phyloP scores from a whole-genome alignment of 345 rosid species.

The Linum trigynum region DNA sequence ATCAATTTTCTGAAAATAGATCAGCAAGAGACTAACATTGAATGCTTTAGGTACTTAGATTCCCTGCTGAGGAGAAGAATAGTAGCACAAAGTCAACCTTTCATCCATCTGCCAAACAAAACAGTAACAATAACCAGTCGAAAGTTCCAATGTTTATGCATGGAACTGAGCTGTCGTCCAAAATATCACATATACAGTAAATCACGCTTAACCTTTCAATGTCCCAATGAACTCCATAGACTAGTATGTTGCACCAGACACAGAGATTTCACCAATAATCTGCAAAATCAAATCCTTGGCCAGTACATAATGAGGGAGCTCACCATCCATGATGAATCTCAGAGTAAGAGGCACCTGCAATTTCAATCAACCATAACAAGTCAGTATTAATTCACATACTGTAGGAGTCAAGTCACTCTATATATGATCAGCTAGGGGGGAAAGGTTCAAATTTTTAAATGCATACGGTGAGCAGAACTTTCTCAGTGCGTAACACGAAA shows the following conservation, averaged over 20 bases:
- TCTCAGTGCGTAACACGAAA: constrained; percentile 85
- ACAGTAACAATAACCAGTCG: too few relatives aligned
- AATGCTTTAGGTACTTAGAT: too few relatives aligned
- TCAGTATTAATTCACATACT: too few relatives aligned
- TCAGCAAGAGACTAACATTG: too few relatives aligned
- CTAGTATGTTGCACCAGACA: constrained; percentile 93
- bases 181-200: constrained; percentile 8
- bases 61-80: too few relatives aligned
- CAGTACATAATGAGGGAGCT: constrained; percentile 80
- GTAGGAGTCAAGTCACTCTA: too few relatives aligned
- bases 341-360: constrained; percentile 85
- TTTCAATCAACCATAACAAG: too few relatives aligned
- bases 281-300: constrained; percentile 95
- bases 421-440: too few relatives aligned
- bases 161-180: background rate
- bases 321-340: constrained; percentile 95
- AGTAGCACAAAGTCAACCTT: too few relatives aligned
- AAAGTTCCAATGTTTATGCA: too few relatives aligned
- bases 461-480: constrained; percentile 79
- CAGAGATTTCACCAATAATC: constrained; percentile 97
- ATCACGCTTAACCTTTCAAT: constrained; percentile 74
- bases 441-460: background rate
- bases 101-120: constrained; percentile 80
- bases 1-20: too few relatives aligned
- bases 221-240: constrained; percentile 93